Evolutionary conservation across 345 rosid genomes (phyloP).

Genomic region (Euphorbia lathyris): DNA sequence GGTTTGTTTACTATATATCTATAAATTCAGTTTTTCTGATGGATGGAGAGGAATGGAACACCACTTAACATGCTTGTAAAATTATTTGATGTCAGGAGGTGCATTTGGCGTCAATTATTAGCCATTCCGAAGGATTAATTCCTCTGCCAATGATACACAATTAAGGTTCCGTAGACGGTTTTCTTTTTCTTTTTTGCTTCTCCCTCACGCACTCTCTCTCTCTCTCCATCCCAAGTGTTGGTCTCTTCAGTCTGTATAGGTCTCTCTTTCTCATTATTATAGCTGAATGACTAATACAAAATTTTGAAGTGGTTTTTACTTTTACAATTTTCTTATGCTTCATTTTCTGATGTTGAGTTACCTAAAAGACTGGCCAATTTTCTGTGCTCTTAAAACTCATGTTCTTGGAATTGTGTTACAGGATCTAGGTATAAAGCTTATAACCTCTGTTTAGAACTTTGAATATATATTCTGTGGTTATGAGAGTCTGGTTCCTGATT

Average conservation of each 20-base stretch:
- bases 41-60: not conserved
- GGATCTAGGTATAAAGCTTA: too few species aligned
- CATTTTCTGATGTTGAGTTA: not conserved
- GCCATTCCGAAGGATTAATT: not conserved
- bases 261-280: not conserved
- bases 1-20: constrained; percentile 4
- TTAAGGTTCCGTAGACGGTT: not conserved
- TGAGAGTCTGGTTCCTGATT: too few species aligned
- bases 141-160: not conserved
- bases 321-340: not conserved
- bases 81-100: not conserved
- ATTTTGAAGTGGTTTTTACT: not conserved
- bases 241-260: not conserved
- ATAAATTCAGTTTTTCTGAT: not conserved
- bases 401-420: too few species aligned
- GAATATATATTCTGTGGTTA: too few species aligned
- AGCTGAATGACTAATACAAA: not conserved
- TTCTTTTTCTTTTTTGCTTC: not conserved
- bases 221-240: not conserved
- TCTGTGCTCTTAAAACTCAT: too few species aligned
- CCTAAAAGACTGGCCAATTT: not conserved
- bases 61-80: not conserved
- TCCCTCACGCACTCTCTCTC: too few species aligned
- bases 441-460: too few species aligned
- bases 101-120: not conserved